Conservation (phyloP, 2,329 filamentous ascomycete genomes). For the Knoxdaviesia capensis region DNA sequence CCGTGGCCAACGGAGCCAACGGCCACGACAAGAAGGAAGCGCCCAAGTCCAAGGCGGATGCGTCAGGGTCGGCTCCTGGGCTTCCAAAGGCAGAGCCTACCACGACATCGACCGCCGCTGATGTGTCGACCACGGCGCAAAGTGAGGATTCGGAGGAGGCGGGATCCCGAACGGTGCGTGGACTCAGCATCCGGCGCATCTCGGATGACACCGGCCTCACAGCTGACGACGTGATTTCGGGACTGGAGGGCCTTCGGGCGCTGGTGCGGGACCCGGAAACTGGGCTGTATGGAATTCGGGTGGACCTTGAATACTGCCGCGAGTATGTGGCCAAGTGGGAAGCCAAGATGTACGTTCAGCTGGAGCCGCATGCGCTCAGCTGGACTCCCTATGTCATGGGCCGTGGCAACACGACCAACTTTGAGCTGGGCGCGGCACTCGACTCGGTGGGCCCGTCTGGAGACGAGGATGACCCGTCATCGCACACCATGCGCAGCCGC, state of each 20-base stretch:
- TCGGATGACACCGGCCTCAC: constrained; percentile 90
- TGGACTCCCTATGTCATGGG: constrained; percentile 99
- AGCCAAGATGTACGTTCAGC: constrained; percentile 65
- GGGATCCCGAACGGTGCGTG: constrained; percentile 6
- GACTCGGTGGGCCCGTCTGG: constrained; percentile 78
- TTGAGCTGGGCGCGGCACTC: constrained; percentile 62
- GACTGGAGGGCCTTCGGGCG: constrained; percentile 72
- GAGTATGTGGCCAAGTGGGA: constrained; percentile 84
- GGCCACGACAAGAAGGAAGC: constrained; percentile 14
- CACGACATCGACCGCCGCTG: background rate
- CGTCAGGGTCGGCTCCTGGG: too few relatives aligned
- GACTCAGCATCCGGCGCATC: constrained; percentile 44
- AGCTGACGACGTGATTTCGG: constrained; percentile 86
- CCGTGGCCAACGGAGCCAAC: constrained; percentile 2
- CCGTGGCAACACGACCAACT: constrained; percentile 59
- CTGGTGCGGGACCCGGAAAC: constrained; percentile 80
- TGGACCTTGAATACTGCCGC: constrained; percentile 69
- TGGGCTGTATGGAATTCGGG: constrained; percentile 69
- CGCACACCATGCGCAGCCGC: too few relatives aligned
- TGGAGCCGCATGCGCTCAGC: constrained; percentile 61
- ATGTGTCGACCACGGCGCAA: too few relatives aligned
- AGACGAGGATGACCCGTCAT: constrained; percentile 33
- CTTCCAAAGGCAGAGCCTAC: too few relatives aligned
- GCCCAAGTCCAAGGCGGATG: background rate
- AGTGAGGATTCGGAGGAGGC: too few relatives aligned